phyloP scores from a whole-genome alignment of 2,329 filamentous ascomycete species.

The Cordyceps cicadae region DNA sequence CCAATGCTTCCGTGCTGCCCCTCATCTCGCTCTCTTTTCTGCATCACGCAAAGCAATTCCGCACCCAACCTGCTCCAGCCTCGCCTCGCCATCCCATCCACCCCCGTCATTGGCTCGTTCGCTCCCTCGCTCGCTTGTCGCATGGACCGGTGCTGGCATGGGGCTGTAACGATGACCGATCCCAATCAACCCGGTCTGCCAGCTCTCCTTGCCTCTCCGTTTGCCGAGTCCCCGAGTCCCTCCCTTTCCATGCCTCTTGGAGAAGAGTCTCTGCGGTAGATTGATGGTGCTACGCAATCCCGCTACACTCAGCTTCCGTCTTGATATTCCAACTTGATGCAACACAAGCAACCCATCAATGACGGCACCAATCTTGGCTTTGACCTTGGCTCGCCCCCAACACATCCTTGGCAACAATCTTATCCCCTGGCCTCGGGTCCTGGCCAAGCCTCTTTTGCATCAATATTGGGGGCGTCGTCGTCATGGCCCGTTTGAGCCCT shows the following conservation, averaged over 20 bases:
- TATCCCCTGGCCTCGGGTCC: background rate
- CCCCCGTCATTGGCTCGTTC: background rate
- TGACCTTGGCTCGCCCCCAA: background rate
- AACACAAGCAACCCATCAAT: background rate
- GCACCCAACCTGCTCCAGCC: background rate
- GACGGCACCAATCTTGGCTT: background rate
- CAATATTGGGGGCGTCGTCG: background rate
- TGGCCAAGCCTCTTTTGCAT: background rate
- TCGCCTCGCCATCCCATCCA: background rate
- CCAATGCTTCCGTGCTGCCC: background rate
- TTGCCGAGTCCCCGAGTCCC: background rate
- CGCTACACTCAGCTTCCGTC: background rate
- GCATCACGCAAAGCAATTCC: background rate
- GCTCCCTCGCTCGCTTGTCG: background rate
- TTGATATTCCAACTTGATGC: background rate
- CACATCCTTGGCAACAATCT: background rate
- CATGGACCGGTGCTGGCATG: no score
- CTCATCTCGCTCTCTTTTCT: background rate
- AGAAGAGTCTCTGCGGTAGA: background rate
- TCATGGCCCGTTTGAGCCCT: background rate
- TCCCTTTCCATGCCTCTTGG: background rate
- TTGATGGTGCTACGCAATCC: background rate
- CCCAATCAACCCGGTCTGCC: background rate
- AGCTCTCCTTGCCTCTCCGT: background rate
- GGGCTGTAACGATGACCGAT: background rate